A percentile compares a stretch with the other conserved stretches of the same genome.
Evolutionary conservation across 768 basidiomycete species (phyloP).

Genomic region (Rhodotorula kratochvilovae): DNA sequence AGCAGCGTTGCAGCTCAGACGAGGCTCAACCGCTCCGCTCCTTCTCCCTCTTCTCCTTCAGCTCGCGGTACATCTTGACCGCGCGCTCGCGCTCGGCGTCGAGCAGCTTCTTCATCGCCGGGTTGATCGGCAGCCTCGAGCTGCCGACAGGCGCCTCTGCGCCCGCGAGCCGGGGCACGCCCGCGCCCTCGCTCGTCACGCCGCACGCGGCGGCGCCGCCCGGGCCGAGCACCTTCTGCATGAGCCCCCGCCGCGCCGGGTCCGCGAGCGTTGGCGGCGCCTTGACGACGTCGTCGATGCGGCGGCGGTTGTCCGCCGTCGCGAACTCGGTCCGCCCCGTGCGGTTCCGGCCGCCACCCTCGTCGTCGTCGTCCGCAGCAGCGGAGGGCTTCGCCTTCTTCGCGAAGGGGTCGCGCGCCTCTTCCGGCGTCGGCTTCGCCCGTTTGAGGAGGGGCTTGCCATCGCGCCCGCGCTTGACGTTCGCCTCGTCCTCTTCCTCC

Average conservation of each 20-base stretch:
- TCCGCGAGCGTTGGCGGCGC: conserved; percentile 64
- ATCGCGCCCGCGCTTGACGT: background rate
- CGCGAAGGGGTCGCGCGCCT: conserved; percentile 33
- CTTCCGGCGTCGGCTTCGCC: conserved; percentile 30
- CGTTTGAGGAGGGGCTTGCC: background rate
- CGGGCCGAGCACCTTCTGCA: conserved; percentile 42
- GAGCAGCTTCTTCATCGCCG: conserved; percentile 73
- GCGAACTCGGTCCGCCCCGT: conserved; percentile 34
- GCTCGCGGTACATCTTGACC: conserved; percentile 62
- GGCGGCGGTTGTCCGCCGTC: background rate
- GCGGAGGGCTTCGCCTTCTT: background rate
- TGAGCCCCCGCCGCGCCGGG: conserved; percentile 53
- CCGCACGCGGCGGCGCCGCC: conserved; percentile 21
- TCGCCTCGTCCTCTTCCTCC: conserved; percentile 6
- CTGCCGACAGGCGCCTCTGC: conserved; percentile 26
- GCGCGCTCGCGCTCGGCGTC: conserved; percentile 67
- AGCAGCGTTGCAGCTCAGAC: background rate
- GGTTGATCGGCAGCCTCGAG: conserved; percentile 54
- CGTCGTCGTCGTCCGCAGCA: background rate
- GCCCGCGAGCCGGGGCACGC: conserved; percentile 5
- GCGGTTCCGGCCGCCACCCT: background rate
- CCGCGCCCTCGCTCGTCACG: conserved; percentile 31
- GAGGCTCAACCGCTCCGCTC: background rate
- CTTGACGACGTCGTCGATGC: conserved; percentile 58
- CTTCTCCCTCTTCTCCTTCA: conserved; percentile 56